Base-by-base conservation (phyloP, 2,329 filamentous ascomycete genomes). In the Mollisia scopiformis region DNA sequence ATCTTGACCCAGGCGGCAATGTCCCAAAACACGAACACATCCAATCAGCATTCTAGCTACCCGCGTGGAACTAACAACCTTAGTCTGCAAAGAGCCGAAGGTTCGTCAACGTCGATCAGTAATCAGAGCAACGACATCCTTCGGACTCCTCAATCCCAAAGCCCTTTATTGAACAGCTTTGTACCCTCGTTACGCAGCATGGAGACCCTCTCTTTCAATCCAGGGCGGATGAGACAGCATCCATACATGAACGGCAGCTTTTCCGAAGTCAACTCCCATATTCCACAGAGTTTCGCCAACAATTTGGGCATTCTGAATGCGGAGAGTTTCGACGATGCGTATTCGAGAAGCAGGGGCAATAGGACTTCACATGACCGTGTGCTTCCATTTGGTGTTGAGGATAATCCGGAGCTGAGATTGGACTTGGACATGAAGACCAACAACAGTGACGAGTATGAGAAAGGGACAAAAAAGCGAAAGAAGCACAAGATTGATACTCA, bases 271-370 rank as follows among this genome's bases (percentile, higher is more conserved):
- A 62, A 57, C 16, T 31, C 59, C 11, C 55, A 66, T 37, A 58
- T 62, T 30, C 59, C 62, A n/a, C 37, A 50, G 33, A 61, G 57
- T 25, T 63, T 63, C 39, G 59, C 58, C 8, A 61, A 58, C 41
- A 64, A 50, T 55, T 57, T 73, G 25, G 61, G 66, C n/a, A 80
- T 82, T 49, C 74, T 83, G 53, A 79, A 74, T 67, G 80, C 79
- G 43, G 80, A 82, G 69, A 73, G 75, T 37, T 82, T 80, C 62
- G 72, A 79, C 57, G 58, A 65, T 55, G 25, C 58, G 58, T 51
- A 59, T 37, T 37, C 37, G 37, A 43, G 56, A 58, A 31, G n/a
- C 23, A 13, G 62, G 58, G 31, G n/a, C n/a, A 37, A 41, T 50
- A 27, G 16, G 13, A 61, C 61, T 58, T 50, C 66, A 19, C 62